Evolutionary conservation across 441 rosid species (phyloP).

Genomic region (Capsella rubella): DNA sequence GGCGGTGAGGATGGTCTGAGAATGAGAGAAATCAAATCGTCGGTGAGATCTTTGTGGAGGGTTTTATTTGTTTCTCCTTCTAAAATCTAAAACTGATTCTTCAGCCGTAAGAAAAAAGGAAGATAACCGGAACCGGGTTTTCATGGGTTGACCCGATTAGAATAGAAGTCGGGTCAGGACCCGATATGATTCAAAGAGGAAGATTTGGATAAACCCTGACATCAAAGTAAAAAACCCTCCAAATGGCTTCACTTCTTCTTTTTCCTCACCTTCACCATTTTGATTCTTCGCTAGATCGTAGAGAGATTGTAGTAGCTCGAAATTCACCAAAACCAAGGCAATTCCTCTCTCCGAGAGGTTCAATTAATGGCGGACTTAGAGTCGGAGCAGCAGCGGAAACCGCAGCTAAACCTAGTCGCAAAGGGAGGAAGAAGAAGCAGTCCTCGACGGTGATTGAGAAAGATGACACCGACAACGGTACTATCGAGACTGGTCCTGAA

Average conservation of each 20-base stretch:
- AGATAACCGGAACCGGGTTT: slow-evolving; percentile 2
- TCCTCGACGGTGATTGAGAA: slow-evolving; percentile 36
- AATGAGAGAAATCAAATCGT: slow-evolving; percentile 32
- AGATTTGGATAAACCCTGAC: slow-evolving; percentile 57
- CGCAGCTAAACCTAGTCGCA: slow-evolving; percentile 64
- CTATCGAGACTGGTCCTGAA: slow-evolving; percentile 34
- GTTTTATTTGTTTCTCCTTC: neutral
- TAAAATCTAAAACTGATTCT: neutral
- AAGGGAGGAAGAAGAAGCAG: slow-evolving; percentile 66
- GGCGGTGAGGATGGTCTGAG: slow-evolving; percentile 5
- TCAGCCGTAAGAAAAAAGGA: neutral
- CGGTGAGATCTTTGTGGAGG: slow-evolving; percentile 17
- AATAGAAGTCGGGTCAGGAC: slow-evolving; percentile 27
- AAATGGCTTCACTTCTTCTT: slow-evolving; percentile 66
- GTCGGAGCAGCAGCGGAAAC: slow-evolving; percentile 57
- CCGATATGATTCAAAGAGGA: slow-evolving; percentile 30
- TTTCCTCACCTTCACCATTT: slow-evolving; percentile 52
- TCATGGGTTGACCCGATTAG: slow-evolving; percentile 4
- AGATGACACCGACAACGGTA: slow-evolving; percentile 36
- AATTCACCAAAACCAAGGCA: neutral
- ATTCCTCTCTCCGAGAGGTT: slow-evolving; percentile 41
- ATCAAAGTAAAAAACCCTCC: slow-evolving; percentile 24
- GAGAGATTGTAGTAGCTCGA: slow-evolving; percentile 20
- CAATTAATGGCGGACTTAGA: slow-evolving; percentile 44
- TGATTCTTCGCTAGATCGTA: slow-evolving; percentile 38